Evolutionary conservation across 345 rosid genomes (phyloP), one percentile per base, ranked within the genome.

Genomic region (Carallia pectinifolia): DNA sequence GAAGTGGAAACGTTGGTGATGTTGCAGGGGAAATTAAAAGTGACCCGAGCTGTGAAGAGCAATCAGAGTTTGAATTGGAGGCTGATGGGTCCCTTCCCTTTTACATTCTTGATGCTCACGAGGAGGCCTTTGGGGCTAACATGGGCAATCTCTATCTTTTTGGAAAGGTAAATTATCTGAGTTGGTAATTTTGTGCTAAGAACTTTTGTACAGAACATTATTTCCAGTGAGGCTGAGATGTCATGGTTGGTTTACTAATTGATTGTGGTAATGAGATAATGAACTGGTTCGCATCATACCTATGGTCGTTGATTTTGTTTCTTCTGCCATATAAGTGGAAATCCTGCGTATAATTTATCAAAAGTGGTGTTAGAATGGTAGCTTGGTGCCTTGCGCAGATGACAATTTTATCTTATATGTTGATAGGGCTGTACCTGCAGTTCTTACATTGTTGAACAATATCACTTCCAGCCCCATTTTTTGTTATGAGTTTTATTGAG

Each of bases 81-180:
- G 58, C 67, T 27, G 90, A 90, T 72, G 92, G 97, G 23, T 88
- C 88, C 0, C 77, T 92, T 69, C 90, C 87, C 5, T 90, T 92
- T 69, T 92, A 86, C 78, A 78, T 89, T 74, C 74, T 95, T 58
- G 98, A 92, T 75, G 94, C 90, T 61, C 80, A 92, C 58, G 99
- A 95, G 72, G 98, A 92, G 88, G 75, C 80, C 71, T 85, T 81
- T 80, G 97, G 98, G 10, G 84, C 87, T 40, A 95, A 90, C 66
- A 82, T 79, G 87, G 97, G 98, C 60, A 95, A 83, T 2, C 29
- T 95, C 37, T 90, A 89, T 83, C 85, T 95, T 61, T 95, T 90
- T 80, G 98, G 98, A 66, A 95, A 92, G 98, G 99, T 95, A 86
- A 74, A 61, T 19, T 18, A 17, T 64, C 17, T 19, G 6, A 12